These are phyloP conservation scores for Aspergillus jensenii DNA, from an alignment of 2,329 filamentous ascomycete species.

Conservation along the genomic window DNA sequence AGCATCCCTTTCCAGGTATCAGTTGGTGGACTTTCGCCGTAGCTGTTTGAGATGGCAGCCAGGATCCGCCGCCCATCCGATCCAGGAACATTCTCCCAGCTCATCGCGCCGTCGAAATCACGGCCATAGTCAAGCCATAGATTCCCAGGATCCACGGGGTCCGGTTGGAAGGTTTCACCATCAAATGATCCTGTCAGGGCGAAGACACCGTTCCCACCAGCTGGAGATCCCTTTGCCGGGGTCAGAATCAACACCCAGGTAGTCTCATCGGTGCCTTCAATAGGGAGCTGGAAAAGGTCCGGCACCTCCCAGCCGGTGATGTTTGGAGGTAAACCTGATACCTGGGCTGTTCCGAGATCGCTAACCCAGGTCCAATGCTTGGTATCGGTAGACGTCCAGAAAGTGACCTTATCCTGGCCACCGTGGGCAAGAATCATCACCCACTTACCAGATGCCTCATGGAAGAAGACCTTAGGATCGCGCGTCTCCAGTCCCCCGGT, in stretches of 20 bases:
- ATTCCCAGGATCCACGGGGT: background rate
- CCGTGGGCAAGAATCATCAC: constrained; percentile 9
- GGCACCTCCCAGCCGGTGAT: constrained; percentile 2
- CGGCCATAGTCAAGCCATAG: constrained; percentile 12
- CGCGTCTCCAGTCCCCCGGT: constrained; percentile 3
- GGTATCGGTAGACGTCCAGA: constrained; percentile 8
- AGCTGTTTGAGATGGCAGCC: constrained; percentile 9
- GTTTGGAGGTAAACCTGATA: background rate
- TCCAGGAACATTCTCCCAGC: constrained; percentile 10
- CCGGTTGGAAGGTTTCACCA: background rate
- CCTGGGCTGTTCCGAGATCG: background rate
- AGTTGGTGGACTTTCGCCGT: constrained; percentile 8
- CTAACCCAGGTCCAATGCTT: background rate
- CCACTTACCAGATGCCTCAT: background rate
- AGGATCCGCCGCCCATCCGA: constrained; percentile 7
- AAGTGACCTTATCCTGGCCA: constrained; percentile 8
- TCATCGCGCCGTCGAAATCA: constrained; percentile 12
- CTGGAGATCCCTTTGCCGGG: constrained; percentile 6
- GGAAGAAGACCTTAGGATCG: constrained; percentile 12
- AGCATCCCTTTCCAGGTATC: constrained; percentile 15
- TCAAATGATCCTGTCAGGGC: constrained; percentile 6
- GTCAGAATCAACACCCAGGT: constrained; percentile 8
- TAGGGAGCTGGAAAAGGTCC: constrained; percentile 7
- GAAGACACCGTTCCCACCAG: constrained; percentile 9
- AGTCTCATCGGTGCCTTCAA: constrained; percentile 1